Base-by-base conservation (phyloP, 2,329 filamentous ascomycete species). In the Claviceps sp. region DNA sequence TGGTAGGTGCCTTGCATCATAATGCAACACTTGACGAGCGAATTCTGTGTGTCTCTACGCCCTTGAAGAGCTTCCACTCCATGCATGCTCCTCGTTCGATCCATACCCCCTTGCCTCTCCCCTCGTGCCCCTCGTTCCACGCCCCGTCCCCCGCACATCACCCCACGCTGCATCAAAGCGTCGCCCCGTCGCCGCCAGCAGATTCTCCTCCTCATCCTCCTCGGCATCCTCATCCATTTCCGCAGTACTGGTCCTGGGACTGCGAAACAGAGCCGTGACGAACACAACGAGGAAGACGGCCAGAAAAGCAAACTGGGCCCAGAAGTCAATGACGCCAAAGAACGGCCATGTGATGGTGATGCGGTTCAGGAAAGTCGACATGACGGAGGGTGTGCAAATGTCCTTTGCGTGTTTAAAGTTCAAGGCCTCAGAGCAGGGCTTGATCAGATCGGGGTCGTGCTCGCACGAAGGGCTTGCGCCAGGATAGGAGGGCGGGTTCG, bases 271-370 rank as follows among this genome's bases (percentile, higher is more conserved):
- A 3, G 86, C 81, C 0, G 86, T 85, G 22, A 88, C 54, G 59
- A 95, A 86, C 13, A 95, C 83, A 51, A 95, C 70, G 9, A 95
- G 67, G 67, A 95, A 96, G 20, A 96, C 75, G 37, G 69, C 85
- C 44, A 98, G 70, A 70, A 98, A 97, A 13, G 78, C 86, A 63
- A 96, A 97, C 62, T 98, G 93, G 0, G 89, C 87, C 89, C 90
- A 98, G 67, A 97, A 98, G 59, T 88, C 79, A n/a, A 97, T 72
- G 11, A 85, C 82, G 11, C 93, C 93, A 62, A 98, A 95, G 64
- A 96, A 88, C 5, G 93, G 90, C 77, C 93, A 98, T 64, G 94
- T 95, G 62, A 95, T 79, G 22, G 87, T 90, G 55, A 96, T 81
- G 45, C 90, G 83, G 68, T 97, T 96, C 57, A 98, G 75, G 68